A percentile compares a stretch with the other conserved stretches of the same genome.
Conservation (phyloP, 1,284 basidiomycete genomes). For the Ustilago lituana region DNA sequence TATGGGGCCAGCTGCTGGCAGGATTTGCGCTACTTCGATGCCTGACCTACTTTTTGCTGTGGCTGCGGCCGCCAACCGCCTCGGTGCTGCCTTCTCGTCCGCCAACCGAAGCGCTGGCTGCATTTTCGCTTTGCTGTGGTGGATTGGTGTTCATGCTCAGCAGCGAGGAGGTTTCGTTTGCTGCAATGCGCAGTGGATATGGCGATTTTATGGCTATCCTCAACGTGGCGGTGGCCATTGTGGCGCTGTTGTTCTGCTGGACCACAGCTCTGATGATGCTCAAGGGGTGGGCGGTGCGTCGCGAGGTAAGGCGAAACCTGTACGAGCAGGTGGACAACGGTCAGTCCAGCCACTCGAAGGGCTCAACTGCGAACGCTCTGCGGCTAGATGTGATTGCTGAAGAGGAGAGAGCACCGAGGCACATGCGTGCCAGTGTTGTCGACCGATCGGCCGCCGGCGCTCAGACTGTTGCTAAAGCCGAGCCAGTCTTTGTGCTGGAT, state of each 20-base stretch:
- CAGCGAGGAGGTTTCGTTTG: conserved; percentile 87
- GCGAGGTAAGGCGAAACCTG: conserved; percentile 29
- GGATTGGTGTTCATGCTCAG: conserved; percentile 91
- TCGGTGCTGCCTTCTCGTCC: conserved; percentile 84
- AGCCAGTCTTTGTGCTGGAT: conserved; percentile 44
- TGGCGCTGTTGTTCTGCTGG: conserved; percentile 59
- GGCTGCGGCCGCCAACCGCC: conserved; percentile 74
- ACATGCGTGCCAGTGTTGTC: conserved; percentile 28
- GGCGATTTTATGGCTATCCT: conserved; percentile 75
- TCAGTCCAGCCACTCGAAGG: neutral
- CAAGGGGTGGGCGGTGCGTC: conserved; percentile 59
- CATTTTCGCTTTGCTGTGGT: conserved; percentile 86
- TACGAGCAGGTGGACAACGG: neutral
- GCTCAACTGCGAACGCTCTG: conserved; percentile 3
- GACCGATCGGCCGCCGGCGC: neutral
- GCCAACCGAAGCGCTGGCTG: conserved; percentile 88
- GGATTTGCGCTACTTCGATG: conserved; percentile 80
- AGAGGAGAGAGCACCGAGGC: conserved; percentile 16
- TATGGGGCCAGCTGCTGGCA: conserved; percentile 93
- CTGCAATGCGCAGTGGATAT: conserved; percentile 87
- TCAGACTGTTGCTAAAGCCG: neutral
- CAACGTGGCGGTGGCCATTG: conserved; percentile 59
- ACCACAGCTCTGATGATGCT: conserved; percentile 56
- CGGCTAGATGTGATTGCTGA: conserved; percentile 10
- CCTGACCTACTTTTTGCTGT: conserved; percentile 93